Evolutionary conservation across 371 early-diverging fungal genomes (phyloP).

Genomic region (Rhizopus delemar): DNA sequence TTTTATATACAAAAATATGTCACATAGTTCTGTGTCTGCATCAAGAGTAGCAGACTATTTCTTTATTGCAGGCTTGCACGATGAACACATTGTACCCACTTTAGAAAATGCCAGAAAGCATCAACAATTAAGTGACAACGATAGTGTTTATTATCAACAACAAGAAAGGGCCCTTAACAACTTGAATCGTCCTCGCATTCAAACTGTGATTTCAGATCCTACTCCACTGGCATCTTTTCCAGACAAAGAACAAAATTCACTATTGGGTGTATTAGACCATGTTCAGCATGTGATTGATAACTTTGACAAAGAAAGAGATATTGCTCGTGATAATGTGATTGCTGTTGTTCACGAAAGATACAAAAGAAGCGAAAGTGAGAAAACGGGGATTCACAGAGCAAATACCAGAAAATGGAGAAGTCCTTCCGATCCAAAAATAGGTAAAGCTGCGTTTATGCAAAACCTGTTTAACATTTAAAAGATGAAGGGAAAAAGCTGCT

Average conservation of each 20-base stretch:
- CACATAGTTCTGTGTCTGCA: constrained; percentile 7
- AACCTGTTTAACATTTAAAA: not conserved
- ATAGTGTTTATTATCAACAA: constrained; percentile 33
- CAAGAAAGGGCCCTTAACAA: constrained; percentile 32
- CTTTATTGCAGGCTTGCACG: constrained; percentile 50
- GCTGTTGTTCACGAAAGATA: constrained; percentile 53
- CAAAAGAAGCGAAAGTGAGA: constrained; percentile 21
- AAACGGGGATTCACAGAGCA: constrained; percentile 5
- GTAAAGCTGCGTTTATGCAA: constrained; percentile 7
- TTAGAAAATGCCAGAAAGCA: constrained; percentile 33
- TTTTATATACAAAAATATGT: not conserved
- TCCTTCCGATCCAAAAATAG: constrained; percentile 25
- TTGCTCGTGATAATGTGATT: constrained; percentile 49
- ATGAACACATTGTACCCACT: constrained; percentile 36
- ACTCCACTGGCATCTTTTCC: not conserved
- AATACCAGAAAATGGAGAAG: constrained; percentile 28
- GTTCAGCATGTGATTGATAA: constrained; percentile 50
- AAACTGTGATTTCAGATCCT: not conserved
- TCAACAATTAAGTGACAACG: constrained; percentile 20
- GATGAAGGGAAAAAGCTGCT: no score
- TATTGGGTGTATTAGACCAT: constrained; percentile 45
- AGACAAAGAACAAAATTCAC: constrained; percentile 18
- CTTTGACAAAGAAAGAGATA: constrained; percentile 53
- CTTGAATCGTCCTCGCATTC: not conserved
- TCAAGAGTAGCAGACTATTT: constrained; percentile 50